A percentile compares a stretch with the other conserved stretches of the same genome.
These are phyloP conservation scores for Hemileccinum impolitum DNA, from an alignment of 768 basidiomycete species.

Conservation along the genomic window DNA sequence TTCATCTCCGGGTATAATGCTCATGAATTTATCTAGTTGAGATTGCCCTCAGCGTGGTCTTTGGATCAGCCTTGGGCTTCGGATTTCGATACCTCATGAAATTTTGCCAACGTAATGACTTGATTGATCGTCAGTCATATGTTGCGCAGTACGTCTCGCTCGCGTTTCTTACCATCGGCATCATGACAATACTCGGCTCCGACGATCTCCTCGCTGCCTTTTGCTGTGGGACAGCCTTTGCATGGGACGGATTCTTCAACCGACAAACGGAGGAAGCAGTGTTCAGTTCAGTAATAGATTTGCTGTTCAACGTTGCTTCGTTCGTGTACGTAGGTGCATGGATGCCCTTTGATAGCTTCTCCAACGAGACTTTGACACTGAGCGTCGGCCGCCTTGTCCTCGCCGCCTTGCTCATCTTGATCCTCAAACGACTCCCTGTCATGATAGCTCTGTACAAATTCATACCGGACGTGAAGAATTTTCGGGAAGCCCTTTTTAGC, in stretches of 20 bases:
- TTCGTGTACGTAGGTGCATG: conserved; percentile 97
- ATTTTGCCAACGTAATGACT: conserved; percentile 79
- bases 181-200: conserved; percentile 80
- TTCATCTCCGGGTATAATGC: not conserved
- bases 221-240: conserved; percentile 92
- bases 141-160: conserved; percentile 89
- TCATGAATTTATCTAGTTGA: conserved; percentile 52
- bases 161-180: conserved; percentile 80
- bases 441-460: conserved; percentile 84
- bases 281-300: conserved; percentile 94
- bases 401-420: conserved; percentile 75
- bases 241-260: conserved; percentile 95
- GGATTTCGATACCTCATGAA: conserved; percentile 88
- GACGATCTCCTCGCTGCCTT: conserved; percentile 96
- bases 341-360: conserved; percentile 89
- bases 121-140: conserved; percentile 93
- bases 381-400: conserved; percentile 83
- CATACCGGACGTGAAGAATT: conserved; percentile 95
- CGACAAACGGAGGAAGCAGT: conserved; percentile 91
- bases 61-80: conserved; percentile 75
- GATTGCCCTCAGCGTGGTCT: conserved; percentile 67
- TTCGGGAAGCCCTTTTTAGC: conserved; percentile 89
- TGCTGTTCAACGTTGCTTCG: conserved; percentile 92
- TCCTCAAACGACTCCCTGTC: conserved; percentile 78
- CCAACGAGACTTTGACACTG: conserved; percentile 60